These are phyloP conservation scores for Fusarium temperatum DNA, from an alignment of 2,329 filamentous ascomycete species.

Conservation along the genomic window DNA sequence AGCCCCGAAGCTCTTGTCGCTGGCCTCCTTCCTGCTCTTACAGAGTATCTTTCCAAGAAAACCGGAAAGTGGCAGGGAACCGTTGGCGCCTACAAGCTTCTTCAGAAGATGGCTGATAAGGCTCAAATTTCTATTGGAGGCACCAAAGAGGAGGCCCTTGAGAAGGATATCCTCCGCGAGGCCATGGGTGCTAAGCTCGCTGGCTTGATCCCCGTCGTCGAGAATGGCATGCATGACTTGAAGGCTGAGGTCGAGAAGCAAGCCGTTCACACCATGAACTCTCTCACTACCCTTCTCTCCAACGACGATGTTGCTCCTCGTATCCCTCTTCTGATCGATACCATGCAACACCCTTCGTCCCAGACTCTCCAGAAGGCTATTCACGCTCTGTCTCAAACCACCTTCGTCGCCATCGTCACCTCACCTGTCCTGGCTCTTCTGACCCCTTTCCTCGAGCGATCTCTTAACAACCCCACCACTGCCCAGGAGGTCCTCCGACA, in stretches of 20 bases:
- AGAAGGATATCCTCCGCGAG: slow-evolving; percentile 90
- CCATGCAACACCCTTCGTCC: slow-evolving; percentile 92
- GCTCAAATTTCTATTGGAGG: slow-evolving; percentile 82
- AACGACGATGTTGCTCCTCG: slow-evolving; percentile 97
- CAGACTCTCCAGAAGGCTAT: slow-evolving; percentile 94
- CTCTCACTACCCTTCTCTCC: slow-evolving; percentile 86
- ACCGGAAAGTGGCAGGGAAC: slow-evolving; percentile 98
- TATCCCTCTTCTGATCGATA: slow-evolving; percentile 90
- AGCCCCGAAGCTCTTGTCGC: slow-evolving; percentile 83
- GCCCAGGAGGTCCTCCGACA: slow-evolving; percentile 94
- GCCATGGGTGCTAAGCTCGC: slow-evolving; percentile 90
- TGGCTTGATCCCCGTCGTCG: slow-evolving; percentile 87
- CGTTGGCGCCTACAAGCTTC: slow-evolving; percentile 82
- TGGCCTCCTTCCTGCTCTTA: slow-evolving; percentile 80
- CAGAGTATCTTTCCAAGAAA: slow-evolving; percentile 79
- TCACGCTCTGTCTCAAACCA: slow-evolving; percentile 94
- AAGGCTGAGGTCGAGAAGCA: slow-evolving; percentile 91
- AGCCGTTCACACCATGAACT: slow-evolving; percentile 90
- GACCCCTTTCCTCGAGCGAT: slow-evolving; percentile 92
- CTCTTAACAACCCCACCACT: slow-evolving; percentile 89
- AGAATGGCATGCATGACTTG: slow-evolving; percentile 94
- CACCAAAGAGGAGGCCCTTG: slow-evolving; percentile 82
- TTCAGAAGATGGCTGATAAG: slow-evolving; percentile 95
- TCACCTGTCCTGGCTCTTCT: slow-evolving; percentile 94
- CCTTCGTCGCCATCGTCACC: slow-evolving; percentile 96